Percentiles rank a stretch among this genome's conserved stretches.
These are phyloP conservation scores for Rhizoctonia solani DNA, from an alignment of 1,284 basidiomycete species.

Conservation along the genomic window DNA sequence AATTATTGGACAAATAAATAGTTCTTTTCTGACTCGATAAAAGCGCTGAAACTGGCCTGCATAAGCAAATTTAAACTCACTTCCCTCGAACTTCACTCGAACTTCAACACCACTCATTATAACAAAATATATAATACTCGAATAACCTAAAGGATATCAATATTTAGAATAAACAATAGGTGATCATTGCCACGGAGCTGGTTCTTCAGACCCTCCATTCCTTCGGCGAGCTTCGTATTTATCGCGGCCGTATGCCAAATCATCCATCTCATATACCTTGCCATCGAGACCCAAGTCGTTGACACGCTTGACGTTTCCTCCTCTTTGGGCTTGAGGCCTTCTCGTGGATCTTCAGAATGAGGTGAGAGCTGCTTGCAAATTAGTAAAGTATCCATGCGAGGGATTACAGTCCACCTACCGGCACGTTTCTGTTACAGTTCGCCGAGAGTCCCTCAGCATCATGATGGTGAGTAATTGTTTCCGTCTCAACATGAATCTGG, in stretches of 20 bases:
- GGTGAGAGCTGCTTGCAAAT: neutral
- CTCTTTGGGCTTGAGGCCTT: neutral
- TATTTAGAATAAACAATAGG: no score
- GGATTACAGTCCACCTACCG: neutral
- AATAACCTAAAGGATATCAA: neutral
- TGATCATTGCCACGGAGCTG: neutral
- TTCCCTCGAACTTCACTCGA: no score
- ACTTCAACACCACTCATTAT: neutral
- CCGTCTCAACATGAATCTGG: conserved; percentile 1
- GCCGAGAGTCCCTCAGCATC: neutral
- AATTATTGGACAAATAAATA: no score
- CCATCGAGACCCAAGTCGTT: neutral
- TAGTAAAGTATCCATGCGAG: neutral
- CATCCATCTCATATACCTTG: conserved; percentile 14
- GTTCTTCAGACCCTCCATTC: neutral
- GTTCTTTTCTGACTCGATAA: no score
- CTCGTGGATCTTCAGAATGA: neutral
- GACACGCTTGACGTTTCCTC: neutral
- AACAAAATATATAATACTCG: neutral
- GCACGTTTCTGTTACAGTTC: neutral
- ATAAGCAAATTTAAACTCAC: no score
- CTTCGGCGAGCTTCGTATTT: neutral
- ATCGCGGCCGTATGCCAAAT: no score
- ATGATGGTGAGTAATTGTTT: neutral
- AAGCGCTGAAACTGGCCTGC: no score